Percentiles rank a stretch among this genome's conserved stretches.
phyloP scores from a whole-genome alignment of 805 yeast genomes.

The Pichia membranifaciens region DNA sequence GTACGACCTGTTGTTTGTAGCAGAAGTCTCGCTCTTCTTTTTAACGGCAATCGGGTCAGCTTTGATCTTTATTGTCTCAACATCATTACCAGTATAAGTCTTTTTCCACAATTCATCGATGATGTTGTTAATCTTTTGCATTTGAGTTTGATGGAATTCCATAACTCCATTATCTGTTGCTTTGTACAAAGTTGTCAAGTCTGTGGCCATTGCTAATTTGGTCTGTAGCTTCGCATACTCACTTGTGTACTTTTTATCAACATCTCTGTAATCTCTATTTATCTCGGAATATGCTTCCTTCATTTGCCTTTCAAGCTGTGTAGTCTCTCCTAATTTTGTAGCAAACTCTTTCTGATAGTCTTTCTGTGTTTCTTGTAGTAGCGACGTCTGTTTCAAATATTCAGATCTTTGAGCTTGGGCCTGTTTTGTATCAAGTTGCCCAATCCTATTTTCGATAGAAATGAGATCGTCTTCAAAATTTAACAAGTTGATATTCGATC shows the following conservation, averaged over 20 bases:
- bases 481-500: conserved; percentile 39
- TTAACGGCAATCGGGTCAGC: conserved; percentile 61
- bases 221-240: conserved; percentile 78
- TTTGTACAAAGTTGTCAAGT: conserved; percentile 70
- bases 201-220: conserved; percentile 69
- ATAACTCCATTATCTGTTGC: conserved; percentile 91
- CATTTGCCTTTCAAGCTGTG: conserved; percentile 73
- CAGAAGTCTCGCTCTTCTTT: conserved; percentile 27
- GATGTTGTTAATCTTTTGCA: conserved; percentile 86
- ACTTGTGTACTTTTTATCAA: conserved; percentile 55
- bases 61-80: conserved; percentile 80
- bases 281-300: conserved; percentile 52
- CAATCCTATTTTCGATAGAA: conserved; percentile 20
- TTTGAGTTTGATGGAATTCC: conserved; percentile 84
- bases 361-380: conserved; percentile 46
- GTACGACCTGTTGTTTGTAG: conserved; percentile 53
- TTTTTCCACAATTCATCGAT: conserved; percentile 89
- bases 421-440: conserved; percentile 34
- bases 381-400: conserved; percentile 52
- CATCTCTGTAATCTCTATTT: conserved; percentile 60
- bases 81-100: conserved; percentile 93
- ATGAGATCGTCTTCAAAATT: conserved; percentile 36
- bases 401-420: conserved; percentile 53
- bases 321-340: conserved; percentile 77
- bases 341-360: conserved; percentile 58